Evolutionary conservation across 306 rosid species (phyloP).

Genomic region (apple (Malus domestica)): DNA sequence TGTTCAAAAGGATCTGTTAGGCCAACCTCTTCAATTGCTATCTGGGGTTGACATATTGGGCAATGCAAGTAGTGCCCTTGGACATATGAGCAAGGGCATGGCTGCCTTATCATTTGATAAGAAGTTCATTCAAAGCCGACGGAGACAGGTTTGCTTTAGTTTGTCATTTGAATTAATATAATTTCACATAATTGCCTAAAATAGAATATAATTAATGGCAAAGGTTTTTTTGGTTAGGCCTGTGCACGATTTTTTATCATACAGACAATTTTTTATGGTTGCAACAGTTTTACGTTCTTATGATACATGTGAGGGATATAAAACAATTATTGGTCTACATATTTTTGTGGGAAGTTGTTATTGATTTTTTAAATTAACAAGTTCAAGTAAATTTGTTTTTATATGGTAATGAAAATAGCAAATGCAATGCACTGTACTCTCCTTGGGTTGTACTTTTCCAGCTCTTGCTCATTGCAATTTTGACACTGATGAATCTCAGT

Average conservation of each 20-base stretch:
- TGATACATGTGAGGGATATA: not conserved
- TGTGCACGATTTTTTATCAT: not conserved
- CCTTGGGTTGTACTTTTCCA: not conserved
- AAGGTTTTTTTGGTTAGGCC: not conserved
- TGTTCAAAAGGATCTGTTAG: constrained; percentile 82
- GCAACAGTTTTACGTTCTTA: not conserved
- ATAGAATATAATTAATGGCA: not conserved
- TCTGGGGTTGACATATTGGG: constrained; percentile 98
- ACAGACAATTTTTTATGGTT: not conserved
- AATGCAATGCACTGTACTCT: not conserved
- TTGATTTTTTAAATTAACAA: not conserved
- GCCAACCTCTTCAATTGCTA: constrained; percentile 95
- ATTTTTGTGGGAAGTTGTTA: not conserved
- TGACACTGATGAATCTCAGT: not conserved
- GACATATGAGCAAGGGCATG: constrained; percentile 99
- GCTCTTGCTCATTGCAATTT: not conserved
- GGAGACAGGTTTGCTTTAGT: constrained; percentile 64
- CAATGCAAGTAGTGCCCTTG: constrained; percentile 99
- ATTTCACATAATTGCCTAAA: not conserved
- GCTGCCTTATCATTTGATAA: constrained; percentile 98
- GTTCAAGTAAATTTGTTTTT: not conserved
- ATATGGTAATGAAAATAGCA: not conserved
- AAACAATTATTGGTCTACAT: not conserved
- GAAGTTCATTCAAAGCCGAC: constrained; percentile 96
- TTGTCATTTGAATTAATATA: not conserved